phyloP scores from a whole-genome alignment of 148 eudicot species.

The Simmondsia chinensis region DNA sequence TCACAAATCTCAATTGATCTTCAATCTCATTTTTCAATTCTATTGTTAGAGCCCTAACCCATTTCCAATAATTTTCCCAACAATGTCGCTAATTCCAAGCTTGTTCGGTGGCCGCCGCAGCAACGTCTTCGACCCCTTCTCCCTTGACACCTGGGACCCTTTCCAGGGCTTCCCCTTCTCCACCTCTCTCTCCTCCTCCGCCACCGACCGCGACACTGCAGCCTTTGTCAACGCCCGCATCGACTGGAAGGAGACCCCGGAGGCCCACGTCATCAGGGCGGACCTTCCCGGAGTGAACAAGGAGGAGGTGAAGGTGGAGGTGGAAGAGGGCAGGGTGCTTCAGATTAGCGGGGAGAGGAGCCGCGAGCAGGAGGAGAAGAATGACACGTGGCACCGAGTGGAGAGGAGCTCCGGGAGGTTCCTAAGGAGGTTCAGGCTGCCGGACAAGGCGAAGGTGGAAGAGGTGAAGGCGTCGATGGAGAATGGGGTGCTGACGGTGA shows the following conservation, averaged over 20 bases:
- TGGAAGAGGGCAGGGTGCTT: constrained; percentile 14
- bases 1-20: too few relatives aligned
- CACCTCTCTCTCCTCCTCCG: constrained; percentile 2
- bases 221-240: constrained; percentile 7
- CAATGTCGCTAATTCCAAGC: constrained; percentile 23
- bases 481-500: constrained; percentile 17
- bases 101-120: constrained; percentile 14
- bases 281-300: constrained; percentile 21
- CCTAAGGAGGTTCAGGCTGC: constrained; percentile 15
- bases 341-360: constrained; percentile 26
- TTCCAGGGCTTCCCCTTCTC: constrained; percentile 12
- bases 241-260: constrained; percentile 23
- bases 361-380: constrained; percentile 20
- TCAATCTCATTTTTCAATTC: too few relatives aligned
- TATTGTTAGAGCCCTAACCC: too few relatives aligned
- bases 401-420: constrained; percentile 20
- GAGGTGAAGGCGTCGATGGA: constrained; percentile 21
- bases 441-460: constrained; percentile 20
- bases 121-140: constrained; percentile 19
- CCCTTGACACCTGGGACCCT: constrained; percentile 15
- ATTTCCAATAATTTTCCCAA: too few relatives aligned
- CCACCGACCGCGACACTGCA: constrained; percentile 2
- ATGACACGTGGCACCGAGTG: constrained; percentile 18
- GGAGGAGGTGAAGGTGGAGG: constrained; percentile 18
- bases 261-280: constrained; percentile 23